Conservation (phyloP, 176 grass and related monocot species). For the Hordeum marinum region DNA sequence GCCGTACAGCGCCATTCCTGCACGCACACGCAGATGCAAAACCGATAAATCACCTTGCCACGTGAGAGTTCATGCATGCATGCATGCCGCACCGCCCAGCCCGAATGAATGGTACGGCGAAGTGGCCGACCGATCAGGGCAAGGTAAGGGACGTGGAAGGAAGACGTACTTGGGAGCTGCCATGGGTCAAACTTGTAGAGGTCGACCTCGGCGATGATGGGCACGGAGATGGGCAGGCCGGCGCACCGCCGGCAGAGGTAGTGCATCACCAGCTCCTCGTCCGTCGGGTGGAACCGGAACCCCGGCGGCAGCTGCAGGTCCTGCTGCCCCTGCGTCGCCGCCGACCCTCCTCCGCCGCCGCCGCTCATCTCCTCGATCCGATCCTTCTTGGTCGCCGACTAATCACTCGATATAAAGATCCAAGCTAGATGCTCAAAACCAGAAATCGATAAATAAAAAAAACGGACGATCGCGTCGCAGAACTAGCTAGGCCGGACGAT, state of each 20-base stretch:
- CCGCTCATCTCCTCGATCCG: conserved; percentile 18
- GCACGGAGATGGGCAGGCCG: conserved; percentile 44
- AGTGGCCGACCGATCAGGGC: too few species aligned
- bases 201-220: conserved; percentile 87
- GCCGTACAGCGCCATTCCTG: conserved; percentile 65
- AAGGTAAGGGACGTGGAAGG: background rate
- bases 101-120: fast-evolving
- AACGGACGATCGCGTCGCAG: background rate
- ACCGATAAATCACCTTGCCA: background rate
- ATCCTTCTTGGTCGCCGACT: background rate
- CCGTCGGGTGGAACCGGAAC: conserved; percentile 93
- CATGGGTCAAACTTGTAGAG: conserved; percentile 91
- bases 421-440: background rate
- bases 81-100: background rate
- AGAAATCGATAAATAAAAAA: background rate
- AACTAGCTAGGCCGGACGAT: background rate
- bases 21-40: background rate
- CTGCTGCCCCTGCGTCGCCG: background rate
- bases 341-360: conserved; percentile 3
- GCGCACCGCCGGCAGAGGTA: conserved; percentile 59
- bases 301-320: conserved; percentile 81
- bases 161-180: conserved; percentile 53
- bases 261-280: conserved; percentile 83
- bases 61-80: background rate
- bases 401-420: background rate